These are phyloP conservation scores for Trametes cinnabarina DNA, from an alignment of 768 basidiomycete genomes.

Conservation along the genomic window DNA sequence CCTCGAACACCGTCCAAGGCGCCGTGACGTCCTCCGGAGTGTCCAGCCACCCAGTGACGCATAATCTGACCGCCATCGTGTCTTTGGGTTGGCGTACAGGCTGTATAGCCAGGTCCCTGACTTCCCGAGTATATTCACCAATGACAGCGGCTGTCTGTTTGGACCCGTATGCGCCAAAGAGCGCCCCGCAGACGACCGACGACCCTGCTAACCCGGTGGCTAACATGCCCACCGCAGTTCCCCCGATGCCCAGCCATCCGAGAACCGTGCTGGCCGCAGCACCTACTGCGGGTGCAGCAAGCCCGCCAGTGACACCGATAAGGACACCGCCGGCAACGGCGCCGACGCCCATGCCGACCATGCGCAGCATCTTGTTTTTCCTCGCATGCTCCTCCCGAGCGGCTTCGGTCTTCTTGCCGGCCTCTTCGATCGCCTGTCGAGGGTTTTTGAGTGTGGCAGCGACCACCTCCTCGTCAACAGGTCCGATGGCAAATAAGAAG, in stretches of 20 bases:
- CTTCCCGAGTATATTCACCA: slow-evolving; percentile 48
- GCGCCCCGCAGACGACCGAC: slow-evolving; percentile 52
- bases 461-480: slow-evolving; percentile 44
- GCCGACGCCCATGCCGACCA: slow-evolving; percentile 49
- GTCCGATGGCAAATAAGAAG: slow-evolving; percentile 41
- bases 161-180: slow-evolving; percentile 59
- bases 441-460: slow-evolving; percentile 50
- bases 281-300: slow-evolving; percentile 58
- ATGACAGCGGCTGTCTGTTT: slow-evolving; percentile 48
- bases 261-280: slow-evolving; percentile 49
- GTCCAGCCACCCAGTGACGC: slow-evolving; percentile 55
- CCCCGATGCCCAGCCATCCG: slow-evolving; percentile 52
- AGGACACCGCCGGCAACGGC: slow-evolving; percentile 56
- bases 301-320: slow-evolving; percentile 56
- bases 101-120: slow-evolving; percentile 51
- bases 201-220: slow-evolving; percentile 55
- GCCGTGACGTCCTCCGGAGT: slow-evolving; percentile 44
- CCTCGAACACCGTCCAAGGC: slow-evolving; percentile 51
- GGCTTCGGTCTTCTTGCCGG: slow-evolving; percentile 40
- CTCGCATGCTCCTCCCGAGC: slow-evolving; percentile 43
- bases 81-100: slow-evolving; percentile 41
- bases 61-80: slow-evolving; percentile 50
- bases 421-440: slow-evolving; percentile 42
- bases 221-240: slow-evolving; percentile 49
- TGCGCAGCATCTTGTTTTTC: slow-evolving; percentile 40